phyloP scores from a whole-genome alignment of 768 basidiomycete species.

The Pseudohyphozyma bogoriensis region DNA sequence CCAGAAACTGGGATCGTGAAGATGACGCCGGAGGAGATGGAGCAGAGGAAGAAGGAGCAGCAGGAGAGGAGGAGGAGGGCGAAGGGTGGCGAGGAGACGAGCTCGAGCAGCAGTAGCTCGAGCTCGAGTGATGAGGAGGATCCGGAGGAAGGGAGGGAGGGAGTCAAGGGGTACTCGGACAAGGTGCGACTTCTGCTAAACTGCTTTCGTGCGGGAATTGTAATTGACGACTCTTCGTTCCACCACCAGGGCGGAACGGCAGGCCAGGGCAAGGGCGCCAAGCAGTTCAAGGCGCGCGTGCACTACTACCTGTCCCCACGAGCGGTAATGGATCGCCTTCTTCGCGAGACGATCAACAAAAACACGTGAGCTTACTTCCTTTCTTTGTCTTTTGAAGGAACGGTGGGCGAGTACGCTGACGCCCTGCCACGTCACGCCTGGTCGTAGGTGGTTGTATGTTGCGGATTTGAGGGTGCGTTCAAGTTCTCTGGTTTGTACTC shows the following conservation, averaged over 20 bases:
- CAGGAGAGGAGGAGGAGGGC: constrained; percentile 21
- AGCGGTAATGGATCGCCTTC: constrained; percentile 36
- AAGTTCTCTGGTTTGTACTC: background rate
- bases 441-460: constrained; percentile 16
- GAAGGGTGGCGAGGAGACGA: constrained; percentile 3
- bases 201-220: background rate
- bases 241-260: constrained; percentile 36
- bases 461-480: constrained; percentile 10
- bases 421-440: constrained; percentile 25
- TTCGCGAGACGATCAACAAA: constrained; percentile 38
- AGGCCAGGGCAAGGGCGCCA: constrained; percentile 29
- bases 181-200: constrained; percentile 13
- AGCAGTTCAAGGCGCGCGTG: constrained; percentile 32
- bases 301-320: constrained; percentile 32
- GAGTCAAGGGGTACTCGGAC: constrained; percentile 14
- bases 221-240: constrained; percentile 5
- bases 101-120: constrained; percentile 6
- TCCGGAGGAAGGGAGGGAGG: constrained; percentile 7
- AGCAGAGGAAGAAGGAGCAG: constrained; percentile 31
- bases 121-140: constrained; percentile 17
- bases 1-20: constrained; percentile 36
- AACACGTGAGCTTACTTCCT: constrained; percentile 17
- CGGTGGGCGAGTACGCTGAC: constrained; percentile 36
- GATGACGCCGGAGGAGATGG: constrained; percentile 30
- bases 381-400: constrained; percentile 5